Percentiles rank a stretch among this genome's conserved stretches.
Conservation (phyloP, 257 asterid genomes). For the Solanum appendiculatum region DNA sequence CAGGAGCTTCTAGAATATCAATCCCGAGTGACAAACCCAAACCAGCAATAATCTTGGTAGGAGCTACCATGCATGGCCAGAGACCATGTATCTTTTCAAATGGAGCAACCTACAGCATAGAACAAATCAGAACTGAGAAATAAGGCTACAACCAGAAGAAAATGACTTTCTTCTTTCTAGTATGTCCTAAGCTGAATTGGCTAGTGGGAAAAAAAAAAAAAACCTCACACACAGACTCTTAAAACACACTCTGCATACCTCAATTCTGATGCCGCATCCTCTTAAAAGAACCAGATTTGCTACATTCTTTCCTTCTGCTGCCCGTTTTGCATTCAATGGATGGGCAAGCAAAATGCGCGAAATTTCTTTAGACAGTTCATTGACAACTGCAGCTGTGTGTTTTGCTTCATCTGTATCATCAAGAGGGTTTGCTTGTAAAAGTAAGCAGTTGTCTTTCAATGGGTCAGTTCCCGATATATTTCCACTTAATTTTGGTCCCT, state of each 20-base stretch:
- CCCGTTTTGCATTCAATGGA: slow-evolving; percentile 67
- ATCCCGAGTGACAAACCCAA: slow-evolving; percentile 94
- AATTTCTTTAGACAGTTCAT: slow-evolving; percentile 79
- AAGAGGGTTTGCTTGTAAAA: slow-evolving; percentile 72
- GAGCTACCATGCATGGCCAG: slow-evolving; percentile 96
- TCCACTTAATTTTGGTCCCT: slow-evolving; percentile 96
- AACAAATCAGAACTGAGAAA: background rate
- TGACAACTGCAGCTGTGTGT: slow-evolving; percentile 75
- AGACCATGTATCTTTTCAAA: slow-evolving; percentile 69
- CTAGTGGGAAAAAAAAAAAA: background rate
- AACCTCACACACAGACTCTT: background rate
- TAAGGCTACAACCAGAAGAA: background rate
- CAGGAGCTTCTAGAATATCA: slow-evolving; percentile 93
- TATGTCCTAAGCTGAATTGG: background rate
- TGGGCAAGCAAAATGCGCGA: slow-evolving; percentile 68
- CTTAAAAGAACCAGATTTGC: slow-evolving; percentile 86
- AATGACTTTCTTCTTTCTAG: background rate
- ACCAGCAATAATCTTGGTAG: slow-evolving; percentile 95
- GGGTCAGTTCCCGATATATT: slow-evolving; percentile 97
- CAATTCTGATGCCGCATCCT: slow-evolving; percentile 97
- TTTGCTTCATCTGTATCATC: slow-evolving; percentile 85
- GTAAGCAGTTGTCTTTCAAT: slow-evolving; percentile 81
- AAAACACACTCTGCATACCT: slow-evolving; percentile 35
- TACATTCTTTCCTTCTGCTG: slow-evolving; percentile 75
- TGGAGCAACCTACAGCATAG: slow-evolving; percentile 60